Evolutionary conservation across 352 stramenopile genomes (phyloP), one percentile per base, ranked within the genome.

Genomic region (Pilasporangium apinafurcum): DNA sequence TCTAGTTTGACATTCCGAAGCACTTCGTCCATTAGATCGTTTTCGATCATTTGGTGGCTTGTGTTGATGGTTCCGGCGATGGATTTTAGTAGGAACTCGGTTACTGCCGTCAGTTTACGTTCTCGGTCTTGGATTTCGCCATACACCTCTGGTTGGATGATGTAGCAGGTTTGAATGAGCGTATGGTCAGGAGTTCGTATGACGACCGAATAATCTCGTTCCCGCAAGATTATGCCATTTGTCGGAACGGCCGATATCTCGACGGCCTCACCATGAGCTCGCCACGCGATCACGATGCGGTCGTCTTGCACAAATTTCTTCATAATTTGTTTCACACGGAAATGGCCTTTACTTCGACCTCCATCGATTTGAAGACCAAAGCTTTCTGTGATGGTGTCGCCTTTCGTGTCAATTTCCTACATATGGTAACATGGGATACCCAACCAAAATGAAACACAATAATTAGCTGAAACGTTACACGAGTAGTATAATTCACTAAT

Each of bases 111-210:
- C 29, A 79, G 56, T 56, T 78, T 83, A 22, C 66, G 74, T 52
- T 80, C 68, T 35, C 64, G 65, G 51, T 86, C 68, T n/a, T 52
- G 51, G 44, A 83, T 60, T 34, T 79, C 67, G 48, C 74, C 68
- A 31, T 9, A 16, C 37, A 83, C 68, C 40, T 80, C 68, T 20
- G 74, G 74, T 3, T 66, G 61, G 34, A 81, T 66, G 37, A 84
- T 59, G 50, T 83, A 83, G 64, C 72, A 84, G 54, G 75, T 68
- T 59, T 87, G 75, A 54, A 87, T 74, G 37, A 83, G 75, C 33
- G 75, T 65, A 34, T 69, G 51, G 37, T 22, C 37, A 30, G 58
- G 49, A 17, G 66, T 62, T 20, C 51, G 40, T 44, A 73, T 66
- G 36, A 87, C 59, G 46, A 87, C 68, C 22, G 67, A 85, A 56